These are phyloP conservation scores for Alternaria triticina DNA, from an alignment of 2,329 filamentous ascomycete genomes.

Conservation along the genomic window DNA sequence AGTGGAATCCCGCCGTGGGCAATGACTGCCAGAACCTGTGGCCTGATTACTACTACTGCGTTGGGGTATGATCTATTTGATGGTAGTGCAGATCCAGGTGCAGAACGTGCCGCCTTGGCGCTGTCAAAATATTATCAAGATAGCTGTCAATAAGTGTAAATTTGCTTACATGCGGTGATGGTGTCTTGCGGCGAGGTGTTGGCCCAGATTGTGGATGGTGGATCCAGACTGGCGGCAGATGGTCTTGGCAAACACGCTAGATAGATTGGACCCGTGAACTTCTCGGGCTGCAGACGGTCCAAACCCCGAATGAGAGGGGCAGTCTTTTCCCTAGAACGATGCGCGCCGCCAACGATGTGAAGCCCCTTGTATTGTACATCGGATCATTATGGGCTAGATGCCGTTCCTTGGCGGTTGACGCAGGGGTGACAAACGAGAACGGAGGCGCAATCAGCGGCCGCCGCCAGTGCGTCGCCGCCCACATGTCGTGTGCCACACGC, in stretches of 20 bases:
- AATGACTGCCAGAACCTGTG: background rate
- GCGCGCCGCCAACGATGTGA: background rate
- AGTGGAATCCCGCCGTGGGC: slow-evolving; percentile 3
- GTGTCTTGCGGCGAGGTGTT: background rate
- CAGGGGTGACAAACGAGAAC: background rate
- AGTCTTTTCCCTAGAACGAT: background rate
- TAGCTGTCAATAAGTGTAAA: background rate
- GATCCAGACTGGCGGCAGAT: background rate
- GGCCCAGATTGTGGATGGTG: background rate
- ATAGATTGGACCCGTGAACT: background rate
- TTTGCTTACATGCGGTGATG: background rate
- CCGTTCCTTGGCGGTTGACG: background rate
- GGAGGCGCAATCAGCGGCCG: background rate
- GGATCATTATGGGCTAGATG: background rate
- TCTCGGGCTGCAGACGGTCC: background rate
- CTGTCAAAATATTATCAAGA: background rate
- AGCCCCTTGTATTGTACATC: background rate
- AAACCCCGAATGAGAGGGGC: background rate
- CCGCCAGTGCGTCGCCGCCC: background rate
- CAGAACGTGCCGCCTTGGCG: background rate
- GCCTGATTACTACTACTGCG: background rate
- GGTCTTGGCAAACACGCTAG: background rate
- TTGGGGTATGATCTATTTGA: background rate
- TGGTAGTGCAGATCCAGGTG: background rate
- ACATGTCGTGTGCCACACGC: too few relatives aligned